Evolutionary conservation across 2,329 filamentous ascomycete genomes (phyloP).

Genomic region (Colletotrichum neosansevieriae): DNA sequence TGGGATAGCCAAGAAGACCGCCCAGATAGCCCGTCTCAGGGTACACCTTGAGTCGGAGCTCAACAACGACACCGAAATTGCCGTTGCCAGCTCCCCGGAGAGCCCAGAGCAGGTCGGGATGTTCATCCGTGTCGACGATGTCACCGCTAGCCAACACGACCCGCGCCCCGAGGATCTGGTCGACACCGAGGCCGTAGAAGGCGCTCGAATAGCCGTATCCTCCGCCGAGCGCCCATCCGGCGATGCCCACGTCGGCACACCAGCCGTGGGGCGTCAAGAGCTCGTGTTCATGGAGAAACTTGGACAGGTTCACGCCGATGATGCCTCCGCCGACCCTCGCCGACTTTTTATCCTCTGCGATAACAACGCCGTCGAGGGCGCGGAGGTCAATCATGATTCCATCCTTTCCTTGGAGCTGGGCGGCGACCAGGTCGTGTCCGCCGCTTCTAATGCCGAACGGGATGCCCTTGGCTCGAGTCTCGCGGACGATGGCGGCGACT

Average conservation of each 20-base stretch:
- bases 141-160: constrained; percentile 53
- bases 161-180: constrained; percentile 53
- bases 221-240: constrained; percentile 51
- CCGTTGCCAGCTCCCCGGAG: constrained; percentile 55
- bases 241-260: constrained; percentile 46
- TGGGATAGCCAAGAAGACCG: constrained; percentile 24
- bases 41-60: constrained; percentile 55
- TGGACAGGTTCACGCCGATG: constrained; percentile 31
- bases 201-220: constrained; percentile 50
- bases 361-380: constrained; percentile 21
- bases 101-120: constrained; percentile 48
- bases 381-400: constrained; percentile 40
- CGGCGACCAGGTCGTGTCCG: constrained; percentile 35
- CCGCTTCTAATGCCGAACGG: constrained; percentile 38
- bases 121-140: constrained; percentile 52
- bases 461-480: constrained; percentile 4
- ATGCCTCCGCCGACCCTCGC: constrained; percentile 39
- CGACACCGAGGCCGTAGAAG: constrained; percentile 51
- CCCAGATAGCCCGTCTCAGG: constrained; percentile 39
- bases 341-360: constrained; percentile 36
- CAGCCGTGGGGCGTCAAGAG: constrained; percentile 33
- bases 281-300: constrained; percentile 30
- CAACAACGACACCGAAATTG: constrained; percentile 53
- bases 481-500: constrained; percentile 13
- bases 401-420: constrained; percentile 25